Evolutionary conservation across 225 moss, liverwort and hornwort species (phyloP), one percentile per base, ranked within the genome.

Genomic region (Polytrichum formosum): DNA sequence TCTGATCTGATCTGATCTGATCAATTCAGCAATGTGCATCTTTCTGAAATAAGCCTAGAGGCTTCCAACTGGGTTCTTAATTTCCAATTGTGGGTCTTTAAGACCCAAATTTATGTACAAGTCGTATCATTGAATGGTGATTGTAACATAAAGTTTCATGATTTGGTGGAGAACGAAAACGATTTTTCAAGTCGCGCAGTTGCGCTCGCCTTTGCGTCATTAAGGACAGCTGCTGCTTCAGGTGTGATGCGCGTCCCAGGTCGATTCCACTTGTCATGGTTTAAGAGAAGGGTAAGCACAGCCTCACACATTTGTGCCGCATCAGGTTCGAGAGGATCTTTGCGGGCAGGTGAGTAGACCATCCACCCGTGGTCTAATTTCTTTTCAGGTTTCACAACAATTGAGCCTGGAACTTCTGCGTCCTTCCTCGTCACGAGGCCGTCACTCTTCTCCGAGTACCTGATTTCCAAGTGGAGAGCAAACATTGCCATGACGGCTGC

Each of bases 391-490:
- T 81, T 88, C 59, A 92, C 85, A 5, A 94, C 97, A 54, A 94
- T 76, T 0, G 94, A 98, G n/a, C 94, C 94, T 18, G 97, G 97
- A 61, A 98, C 92, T 74, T 98, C 97, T 4, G 97, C 97, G 72
- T 98, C 97, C 65, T 84, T 90, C 55, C 97, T 81, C 2, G 85
- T 74, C 59, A 98, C 97, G 28, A 98, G 97, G 13, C 97, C 97
- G 30, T 98, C 97, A 75, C 97, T 92, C 79, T 91, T 91, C 66
- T 98, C 97, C 25, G 91, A 85, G 28, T 98, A 98, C 73, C 92
- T 83, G n/a, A 98, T 82, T 82, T 98, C 94, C 58, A 98, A 72
- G 56, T 98, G 97, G 10, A 94, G 78, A 1, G 97, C 97, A 80
- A 90, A 91, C 26, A 94, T 72, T 16, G 94, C 97, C 97, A 98